Conservation (phyloP, 1,139 yeast species). For the Trichomonascaceae sp. region DNA sequence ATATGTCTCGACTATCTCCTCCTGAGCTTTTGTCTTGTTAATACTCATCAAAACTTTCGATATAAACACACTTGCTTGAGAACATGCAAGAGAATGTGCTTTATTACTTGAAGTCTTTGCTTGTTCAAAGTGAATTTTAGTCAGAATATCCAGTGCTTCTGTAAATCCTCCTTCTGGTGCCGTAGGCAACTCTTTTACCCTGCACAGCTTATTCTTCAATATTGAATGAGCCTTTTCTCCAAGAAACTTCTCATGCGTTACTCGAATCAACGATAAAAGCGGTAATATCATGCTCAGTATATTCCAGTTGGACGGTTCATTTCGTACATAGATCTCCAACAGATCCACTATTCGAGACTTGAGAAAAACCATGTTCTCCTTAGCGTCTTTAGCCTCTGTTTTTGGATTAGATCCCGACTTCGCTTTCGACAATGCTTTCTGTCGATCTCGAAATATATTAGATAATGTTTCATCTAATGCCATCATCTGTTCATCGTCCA, state of each 20-base stretch:
- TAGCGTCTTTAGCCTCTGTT: slow-evolving; percentile 59
- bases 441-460: slow-evolving; percentile 68
- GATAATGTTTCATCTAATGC: slow-evolving; percentile 84
- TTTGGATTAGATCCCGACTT: slow-evolving; percentile 23
- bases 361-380: slow-evolving; percentile 71
- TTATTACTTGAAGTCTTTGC: slow-evolving; percentile 43
- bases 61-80: slow-evolving; percentile 56
- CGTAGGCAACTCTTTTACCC: slow-evolving; percentile 34
- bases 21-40: slow-evolving; percentile 20
- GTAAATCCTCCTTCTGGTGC: slow-evolving; percentile 17
- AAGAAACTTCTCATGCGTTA: slow-evolving; percentile 62
- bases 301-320: slow-evolving; percentile 40
- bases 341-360: slow-evolving; percentile 75
- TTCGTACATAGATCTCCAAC: slow-evolving; percentile 54
- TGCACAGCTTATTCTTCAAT: slow-evolving; percentile 59
- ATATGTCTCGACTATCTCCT: slow-evolving; percentile 50
- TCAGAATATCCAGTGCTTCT: slow-evolving; percentile 17
- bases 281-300: slow-evolving; percentile 50
- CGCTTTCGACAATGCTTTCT: slow-evolving; percentile 19
- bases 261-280: slow-evolving; percentile 51
- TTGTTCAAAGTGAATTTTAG: slow-evolving; percentile 34
- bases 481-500: slow-evolving; percentile 98
- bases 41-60: slow-evolving; percentile 45
- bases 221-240: slow-evolving; percentile 73
- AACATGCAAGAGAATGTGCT: slow-evolving; percentile 51